These are phyloP conservation scores for Casuarina glauca DNA, from an alignment of 306 rosid species.

Conservation along the genomic window DNA sequence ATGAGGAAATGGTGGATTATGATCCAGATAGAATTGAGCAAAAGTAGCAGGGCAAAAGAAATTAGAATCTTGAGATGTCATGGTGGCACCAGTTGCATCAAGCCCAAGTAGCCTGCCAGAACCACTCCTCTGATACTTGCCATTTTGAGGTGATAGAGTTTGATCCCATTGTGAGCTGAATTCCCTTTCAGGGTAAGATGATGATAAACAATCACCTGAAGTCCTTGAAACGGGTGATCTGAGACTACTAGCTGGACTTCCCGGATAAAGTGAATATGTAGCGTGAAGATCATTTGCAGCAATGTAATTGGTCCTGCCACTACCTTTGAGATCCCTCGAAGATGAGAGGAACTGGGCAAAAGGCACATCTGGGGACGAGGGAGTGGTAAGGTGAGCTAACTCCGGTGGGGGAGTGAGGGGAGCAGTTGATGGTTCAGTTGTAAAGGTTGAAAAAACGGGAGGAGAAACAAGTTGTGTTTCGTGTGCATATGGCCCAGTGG, in stretches of 20 bases:
- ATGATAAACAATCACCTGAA: conserved; percentile 72
- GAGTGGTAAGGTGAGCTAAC: conserved; percentile 97
- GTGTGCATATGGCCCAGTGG: conserved; percentile 97
- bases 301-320: conserved; percentile 59
- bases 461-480: conserved; percentile 95
- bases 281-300: conserved; percentile 85
- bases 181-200: conserved; percentile 78
- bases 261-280: conserved; percentile 86
- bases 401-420: conserved; percentile 99
- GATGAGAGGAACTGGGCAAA: conserved; percentile 93
- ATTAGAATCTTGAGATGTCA: conserved; percentile 84
- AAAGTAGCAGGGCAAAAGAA: conserved; percentile 98
- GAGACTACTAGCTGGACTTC: conserved; percentile 86
- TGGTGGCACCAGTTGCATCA: conserved; percentile 53
- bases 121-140: conserved; percentile 62
- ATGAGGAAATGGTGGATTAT: conserved; percentile 93
- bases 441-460: conserved; percentile 94
- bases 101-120: conserved; percentile 72
- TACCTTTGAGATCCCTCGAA: conserved; percentile 62
- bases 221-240: conserved; percentile 79
- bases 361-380: conserved; percentile 98
- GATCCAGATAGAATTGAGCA: conserved; percentile 94
- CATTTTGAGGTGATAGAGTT: conserved; percentile 69
- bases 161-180: conserved; percentile 79
- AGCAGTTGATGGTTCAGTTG: conserved; percentile 98